Evolutionary conservation across 1,139 yeast genomes (phyloP).

Genomic region (Blastobotrys capitulatus): DNA sequence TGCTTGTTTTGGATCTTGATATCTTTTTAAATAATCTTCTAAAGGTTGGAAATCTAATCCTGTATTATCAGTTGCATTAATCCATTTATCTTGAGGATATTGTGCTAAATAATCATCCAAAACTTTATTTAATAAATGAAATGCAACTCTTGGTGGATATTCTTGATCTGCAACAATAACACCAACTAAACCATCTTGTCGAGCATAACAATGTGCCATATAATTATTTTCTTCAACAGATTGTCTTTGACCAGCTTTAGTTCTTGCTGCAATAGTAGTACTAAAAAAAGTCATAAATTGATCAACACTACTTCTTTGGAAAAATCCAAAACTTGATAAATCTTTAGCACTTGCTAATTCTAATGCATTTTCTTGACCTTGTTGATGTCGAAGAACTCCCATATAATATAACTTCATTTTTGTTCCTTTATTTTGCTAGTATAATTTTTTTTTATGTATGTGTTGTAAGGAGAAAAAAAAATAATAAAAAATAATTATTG

Average conservation of each 20-base stretch:
- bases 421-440: not conserved
- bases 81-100: slow-evolving; percentile 76
- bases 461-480: not conserved
- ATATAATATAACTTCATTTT: slow-evolving; percentile 85
- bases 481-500: slow-evolving; percentile 1
- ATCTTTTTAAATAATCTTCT: slow-evolving; percentile 66
- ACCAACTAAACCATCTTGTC: slow-evolving; percentile 91
- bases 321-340: slow-evolving; percentile 78
- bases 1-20: slow-evolving; percentile 96
- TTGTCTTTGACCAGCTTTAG: slow-evolving; percentile 86
- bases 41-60: slow-evolving; percentile 57
- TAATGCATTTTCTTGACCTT: slow-evolving; percentile 47
- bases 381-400: slow-evolving; percentile 65
- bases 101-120: slow-evolving; percentile 84
- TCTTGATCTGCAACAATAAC: slow-evolving; percentile 91
- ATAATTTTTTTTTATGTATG: not conserved
- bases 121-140: slow-evolving; percentile 82
- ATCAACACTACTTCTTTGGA: slow-evolving; percentile 52
- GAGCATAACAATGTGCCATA: slow-evolving; percentile 82
- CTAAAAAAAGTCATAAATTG: slow-evolving; percentile 96
- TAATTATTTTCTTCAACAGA: slow-evolving; percentile 68
- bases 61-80: slow-evolving; percentile 38
- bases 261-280: slow-evolving; percentile 84
- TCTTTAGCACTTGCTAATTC: slow-evolving; percentile 82
- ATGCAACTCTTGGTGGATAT: slow-evolving; percentile 97